Base-by-base conservation (phyloP, 2,329 filamentous ascomycete species). In the Ustilaginoidea virens region DNA sequence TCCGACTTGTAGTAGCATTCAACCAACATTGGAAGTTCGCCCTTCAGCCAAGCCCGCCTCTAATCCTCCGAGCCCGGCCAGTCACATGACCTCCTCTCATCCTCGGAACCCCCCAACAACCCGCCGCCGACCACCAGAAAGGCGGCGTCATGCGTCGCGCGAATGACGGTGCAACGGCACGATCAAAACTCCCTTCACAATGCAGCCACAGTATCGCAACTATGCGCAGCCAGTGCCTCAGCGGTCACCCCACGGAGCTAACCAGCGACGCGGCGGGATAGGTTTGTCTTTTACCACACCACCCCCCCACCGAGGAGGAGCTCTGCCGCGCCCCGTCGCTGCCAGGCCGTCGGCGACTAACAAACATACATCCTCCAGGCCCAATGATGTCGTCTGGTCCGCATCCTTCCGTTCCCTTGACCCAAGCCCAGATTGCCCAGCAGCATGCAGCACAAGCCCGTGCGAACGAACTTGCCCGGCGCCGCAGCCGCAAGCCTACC, bases 401-500 rank as follows among this genome's bases (percentile, higher is more conserved):
- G 34, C 65, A 68, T 40, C 61, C 57, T 29, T 55, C 58, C 21
- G 55, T 63, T 23, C 60, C 63, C 22, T 48, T 69, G 36, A 69
- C 63, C 27, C 63, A 63, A 38, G 60, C 62, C n/a, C 65, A 71
- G 42, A 54, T 66, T 34, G 53, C 50, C 18, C 54, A 58, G 38
- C 61, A 69, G 36, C 65, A 69, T 37, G 63, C 65, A 35, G 53
- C 56, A 21, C 58, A 63, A 34, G 60, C 58, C 15, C 61, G 56
- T 39, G 69, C 71, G 25, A 66, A 63, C 40, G 76, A 81, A 49
- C 63, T 72, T 37, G 74, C 79, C 25, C 83, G 86, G 52, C 74
- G 85, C 36, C 74, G 82, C 41, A 83, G 81, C 47, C 74, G 76
- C 48, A 92, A 87, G 55, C 90, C 90, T 2, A 94, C 85, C 33